A percentile compares a stretch with the other conserved stretches of the same genome.
These are phyloP conservation scores for Citrus medica DNA, from an alignment of 345 rosid species.

Conservation along the genomic window DNA sequence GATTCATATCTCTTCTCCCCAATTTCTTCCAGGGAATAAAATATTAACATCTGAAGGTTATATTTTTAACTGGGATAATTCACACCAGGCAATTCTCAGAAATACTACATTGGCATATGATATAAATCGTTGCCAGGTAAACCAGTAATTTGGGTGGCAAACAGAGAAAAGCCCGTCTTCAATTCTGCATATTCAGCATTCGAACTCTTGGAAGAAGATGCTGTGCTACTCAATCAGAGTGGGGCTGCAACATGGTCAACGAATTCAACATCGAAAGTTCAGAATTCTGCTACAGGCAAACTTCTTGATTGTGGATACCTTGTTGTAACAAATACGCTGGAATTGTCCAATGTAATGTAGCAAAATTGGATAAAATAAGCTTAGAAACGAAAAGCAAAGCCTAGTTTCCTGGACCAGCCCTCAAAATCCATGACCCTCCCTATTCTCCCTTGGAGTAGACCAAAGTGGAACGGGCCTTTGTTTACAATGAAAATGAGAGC, in stretches of 20 bases:
- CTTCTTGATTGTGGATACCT: constrained; percentile 27
- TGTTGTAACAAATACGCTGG: constrained; percentile 10
- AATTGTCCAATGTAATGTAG: constrained; percentile 5
- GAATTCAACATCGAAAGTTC: not conserved
- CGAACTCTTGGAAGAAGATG: constrained; percentile 13
- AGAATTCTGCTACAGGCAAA: constrained; percentile 12
- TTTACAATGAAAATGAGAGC: constrained; percentile 5
- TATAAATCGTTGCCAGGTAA: constrained; percentile 8
- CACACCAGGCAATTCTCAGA: constrained; percentile 20
- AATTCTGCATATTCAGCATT: constrained; percentile 5
- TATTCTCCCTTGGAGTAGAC: constrained; percentile 17
- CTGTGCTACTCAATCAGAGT: constrained; percentile 19
- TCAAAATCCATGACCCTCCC: constrained; percentile 29
- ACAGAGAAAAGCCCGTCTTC: constrained; percentile 15
- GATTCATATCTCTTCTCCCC: not conserved
- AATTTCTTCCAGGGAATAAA: constrained; percentile 17
- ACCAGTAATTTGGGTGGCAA: no score
- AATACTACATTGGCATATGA: not conserved
- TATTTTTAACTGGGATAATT: constrained; percentile 27
- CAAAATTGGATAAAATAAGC: constrained; percentile 18
- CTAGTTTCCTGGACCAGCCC: constrained; percentile 16
- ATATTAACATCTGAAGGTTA: not conserved
- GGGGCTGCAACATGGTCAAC: constrained; percentile 20
- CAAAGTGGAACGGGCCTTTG: not conserved
- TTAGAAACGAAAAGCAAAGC: no score